A percentile compares a stretch with the other conserved stretches of the same genome.
These are phyloP conservation scores for Lactuca sativa DNA, from an alignment of 129 eudicot species.

Conservation along the genomic window DNA sequence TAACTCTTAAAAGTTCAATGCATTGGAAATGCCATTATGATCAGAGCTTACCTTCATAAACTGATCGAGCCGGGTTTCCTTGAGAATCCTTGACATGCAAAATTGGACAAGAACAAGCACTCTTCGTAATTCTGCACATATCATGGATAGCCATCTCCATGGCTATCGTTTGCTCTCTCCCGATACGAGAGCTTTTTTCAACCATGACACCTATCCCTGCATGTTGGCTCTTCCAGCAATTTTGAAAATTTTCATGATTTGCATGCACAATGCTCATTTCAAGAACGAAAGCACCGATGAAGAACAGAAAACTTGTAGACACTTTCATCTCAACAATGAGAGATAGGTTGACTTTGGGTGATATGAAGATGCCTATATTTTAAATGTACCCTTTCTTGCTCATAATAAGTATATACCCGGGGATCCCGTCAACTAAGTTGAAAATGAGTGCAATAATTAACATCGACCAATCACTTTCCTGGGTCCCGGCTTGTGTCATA, in stretches of 20 bases:
- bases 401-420: neutral
- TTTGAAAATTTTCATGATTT: neutral
- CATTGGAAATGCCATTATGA: no score
- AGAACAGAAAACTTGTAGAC: slow-evolving; percentile 2
- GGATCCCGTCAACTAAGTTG: slow-evolving; percentile 7
- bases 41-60: slow-evolving; percentile 33
- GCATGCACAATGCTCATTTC: slow-evolving; percentile 2
- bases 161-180: slow-evolving; percentile 50
- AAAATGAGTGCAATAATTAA: neutral
- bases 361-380: neutral
- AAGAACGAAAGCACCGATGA: slow-evolving; percentile 3
- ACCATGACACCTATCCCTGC: slow-evolving; percentile 39
- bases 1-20: no score
- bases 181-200: slow-evolving; percentile 42
- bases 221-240: slow-evolving; percentile 17
- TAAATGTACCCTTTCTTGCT: neutral
- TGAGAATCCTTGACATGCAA: slow-evolving; percentile 41
- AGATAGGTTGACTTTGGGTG: slow-evolving; percentile 3
- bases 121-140: slow-evolving; percentile 6
- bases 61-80: slow-evolving; percentile 35
- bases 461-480: neutral
- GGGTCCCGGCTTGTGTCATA: neutral
- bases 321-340: slow-evolving; percentile 1
- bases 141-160: slow-evolving; percentile 50
- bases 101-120: slow-evolving; percentile 25